Evolutionary conservation across 202 grass and related monocot species (phyloP).

Genomic region (Carex sylvatica): DNA sequence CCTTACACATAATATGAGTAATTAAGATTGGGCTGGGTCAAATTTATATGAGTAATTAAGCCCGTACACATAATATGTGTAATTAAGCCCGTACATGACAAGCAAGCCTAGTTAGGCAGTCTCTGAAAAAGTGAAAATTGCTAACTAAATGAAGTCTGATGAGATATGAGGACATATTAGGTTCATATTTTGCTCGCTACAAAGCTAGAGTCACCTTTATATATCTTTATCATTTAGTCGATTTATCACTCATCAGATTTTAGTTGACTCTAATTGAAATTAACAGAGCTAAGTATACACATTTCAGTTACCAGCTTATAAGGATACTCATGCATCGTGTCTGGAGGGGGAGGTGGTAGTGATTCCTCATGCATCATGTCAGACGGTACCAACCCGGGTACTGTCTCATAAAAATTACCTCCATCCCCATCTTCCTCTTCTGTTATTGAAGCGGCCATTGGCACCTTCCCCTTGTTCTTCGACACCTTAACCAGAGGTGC

Average conservation of each 20-base stretch:
- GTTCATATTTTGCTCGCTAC: background rate
- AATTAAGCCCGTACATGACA: background rate
- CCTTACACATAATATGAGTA: background rate
- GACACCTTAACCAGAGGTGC: slow-evolving; percentile 44
- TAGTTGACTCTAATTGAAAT: background rate
- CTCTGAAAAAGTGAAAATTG: background rate
- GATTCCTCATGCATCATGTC: background rate
- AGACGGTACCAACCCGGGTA: background rate
- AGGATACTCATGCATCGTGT: background rate
- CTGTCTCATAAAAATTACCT: background rate
- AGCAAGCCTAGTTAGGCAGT: background rate
- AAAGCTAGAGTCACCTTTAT: background rate
- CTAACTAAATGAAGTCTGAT: background rate
- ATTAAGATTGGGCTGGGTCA: background rate
- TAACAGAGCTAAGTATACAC: background rate
- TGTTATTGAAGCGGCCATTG: slow-evolving; percentile 34
- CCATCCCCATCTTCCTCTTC: slow-evolving; percentile 35
- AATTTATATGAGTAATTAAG: background rate
- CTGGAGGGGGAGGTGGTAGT: background rate
- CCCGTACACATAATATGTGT: background rate
- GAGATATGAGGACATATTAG: background rate
- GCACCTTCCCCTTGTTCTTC: slow-evolving; percentile 34
- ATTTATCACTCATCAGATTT: background rate
- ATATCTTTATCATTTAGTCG: background rate
- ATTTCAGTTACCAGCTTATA: background rate